Evolutionary conservation across 73 alveolate species (phyloP), one percentile per base, ranked within the genome.

Genomic region (Loxodes magnus): DNA sequence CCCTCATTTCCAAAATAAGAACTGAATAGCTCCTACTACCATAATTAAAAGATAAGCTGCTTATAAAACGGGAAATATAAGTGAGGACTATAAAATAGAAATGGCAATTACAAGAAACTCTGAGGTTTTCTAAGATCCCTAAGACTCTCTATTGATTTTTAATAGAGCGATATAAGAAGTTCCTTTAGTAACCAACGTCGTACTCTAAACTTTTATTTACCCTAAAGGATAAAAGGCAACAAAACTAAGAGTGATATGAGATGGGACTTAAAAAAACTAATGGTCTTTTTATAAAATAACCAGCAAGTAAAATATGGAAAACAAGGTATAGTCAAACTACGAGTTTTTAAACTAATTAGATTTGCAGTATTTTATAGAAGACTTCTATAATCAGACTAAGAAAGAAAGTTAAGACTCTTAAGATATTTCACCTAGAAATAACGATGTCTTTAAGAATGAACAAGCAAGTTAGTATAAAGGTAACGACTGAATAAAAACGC

Each of bases 181-280:
- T n/a, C n/a, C n/a, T n/a, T n/a, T 25, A 25, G 27, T 25, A 46
- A 24, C 7, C n/a, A 22, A 46, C 27, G 2, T 46, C 15, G 27
- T 46, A 2, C 9, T 46, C 10, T 41, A 46, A 24, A 46, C 43
- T n/a, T 46, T 10, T 24, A 46, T 46, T 10, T 10, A 25, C n/a
- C 26, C 59, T 25, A 46, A 46, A 24, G 59, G 59, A 7, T 25
- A 10, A 10, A 46, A 46, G 27, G 39, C 59, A n/a, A 10, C 35
- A 7, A 46, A 46, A 24, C 5, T 46, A 1, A 46, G 59, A 19
- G 27, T 46, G n/a, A 41, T 24, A 9, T 7, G 16, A 15, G 9
- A 9, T 16, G 51, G 50, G n/a, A 46, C 22, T 10, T 37, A 46
- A 2, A 10, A 25, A 12, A 46, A 46, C 22, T n/a, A n/a, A n/a